These are phyloP conservation scores for Aspergillus coremiiformis DNA, from an alignment of 495 filamentous ascomycete genomes.

Conservation along the genomic window DNA sequence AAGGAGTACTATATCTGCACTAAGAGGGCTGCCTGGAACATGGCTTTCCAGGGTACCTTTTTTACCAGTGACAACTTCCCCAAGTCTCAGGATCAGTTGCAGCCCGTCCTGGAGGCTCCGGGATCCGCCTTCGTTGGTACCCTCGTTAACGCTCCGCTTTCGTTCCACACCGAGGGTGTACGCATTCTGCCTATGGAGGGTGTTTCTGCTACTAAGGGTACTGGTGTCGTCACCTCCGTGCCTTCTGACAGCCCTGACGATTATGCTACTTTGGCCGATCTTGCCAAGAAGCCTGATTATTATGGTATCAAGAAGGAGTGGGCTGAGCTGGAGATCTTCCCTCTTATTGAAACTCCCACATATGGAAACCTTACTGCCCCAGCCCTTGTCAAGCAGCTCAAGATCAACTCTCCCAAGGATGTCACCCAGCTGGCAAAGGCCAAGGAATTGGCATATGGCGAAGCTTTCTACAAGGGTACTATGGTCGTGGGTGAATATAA, in stretches of 20 bases:
- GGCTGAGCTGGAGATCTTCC: slow-evolving; percentile 78
- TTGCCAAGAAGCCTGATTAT: slow-evolving; percentile 94
- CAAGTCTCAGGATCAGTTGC: slow-evolving; percentile 48
- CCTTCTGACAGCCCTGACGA: slow-evolving; percentile 95
- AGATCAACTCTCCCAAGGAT: slow-evolving; percentile 95
- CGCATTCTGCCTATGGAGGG: slow-evolving; percentile 91
- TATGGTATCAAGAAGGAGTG: slow-evolving; percentile 97
- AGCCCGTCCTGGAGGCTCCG: slow-evolving; percentile 52
- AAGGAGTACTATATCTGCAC: slow-evolving; percentile 82
- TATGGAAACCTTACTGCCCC: slow-evolving; percentile 81
- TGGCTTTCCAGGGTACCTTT: slow-evolving; percentile 90
- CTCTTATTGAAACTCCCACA: slow-evolving; percentile 84
- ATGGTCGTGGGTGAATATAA: slow-evolving; percentile 87
- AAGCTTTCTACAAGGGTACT: slow-evolving; percentile 93
- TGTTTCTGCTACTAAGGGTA: slow-evolving; percentile 86
- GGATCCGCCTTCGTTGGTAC: slow-evolving; percentile 83
- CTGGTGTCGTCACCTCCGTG: slow-evolving; percentile 91
- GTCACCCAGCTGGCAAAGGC: slow-evolving; percentile 81
- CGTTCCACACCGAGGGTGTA: slow-evolving; percentile 75
- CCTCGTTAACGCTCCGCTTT: slow-evolving; percentile 79
- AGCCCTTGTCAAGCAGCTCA: slow-evolving; percentile 80
- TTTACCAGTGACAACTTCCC: slow-evolving; percentile 65
- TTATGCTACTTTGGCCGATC: slow-evolving; percentile 78
- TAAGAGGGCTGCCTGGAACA: slow-evolving; percentile 84
- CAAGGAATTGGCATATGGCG: slow-evolving; percentile 93